phyloP scores from a whole-genome alignment of 805 yeast genomes.

The Cyberlindnera mrakii region DNA sequence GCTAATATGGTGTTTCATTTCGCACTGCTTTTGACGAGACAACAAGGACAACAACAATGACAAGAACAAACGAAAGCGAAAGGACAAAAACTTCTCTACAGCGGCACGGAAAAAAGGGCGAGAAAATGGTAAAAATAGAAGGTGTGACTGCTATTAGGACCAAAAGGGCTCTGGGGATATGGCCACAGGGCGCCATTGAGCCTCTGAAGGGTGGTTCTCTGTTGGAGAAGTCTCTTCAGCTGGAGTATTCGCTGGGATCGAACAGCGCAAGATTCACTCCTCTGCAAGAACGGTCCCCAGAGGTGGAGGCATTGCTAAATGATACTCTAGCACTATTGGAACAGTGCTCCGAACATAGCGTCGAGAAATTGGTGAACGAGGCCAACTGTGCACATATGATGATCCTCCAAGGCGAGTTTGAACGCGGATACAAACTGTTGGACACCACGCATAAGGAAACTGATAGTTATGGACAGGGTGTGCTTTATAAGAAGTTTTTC shows the following conservation, averaged over 20 bases:
- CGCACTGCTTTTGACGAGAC: too few relatives aligned
- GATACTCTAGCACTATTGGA: too few relatives aligned
- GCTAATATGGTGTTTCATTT: too few relatives aligned
- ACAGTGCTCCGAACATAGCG: too few relatives aligned
- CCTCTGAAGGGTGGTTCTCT: background rate
- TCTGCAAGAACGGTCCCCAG: too few relatives aligned
- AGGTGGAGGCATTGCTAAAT: too few relatives aligned
- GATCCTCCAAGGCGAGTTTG: background rate
- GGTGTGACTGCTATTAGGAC: background rate
- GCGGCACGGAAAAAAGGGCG: too few relatives aligned
- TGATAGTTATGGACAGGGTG: conserved; percentile 3
- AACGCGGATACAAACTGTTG: background rate
- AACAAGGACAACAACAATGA: too few relatives aligned
- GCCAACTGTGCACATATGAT: background rate
- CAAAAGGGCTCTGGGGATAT: background rate
- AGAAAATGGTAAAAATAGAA: background rate
- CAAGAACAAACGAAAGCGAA: too few relatives aligned
- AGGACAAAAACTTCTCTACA: too few relatives aligned
- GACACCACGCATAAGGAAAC: background rate
- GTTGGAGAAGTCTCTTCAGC: background rate
- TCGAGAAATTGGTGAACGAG: background rate
- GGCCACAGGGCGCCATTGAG: conserved; percentile 1
- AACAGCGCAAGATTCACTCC: too few relatives aligned
- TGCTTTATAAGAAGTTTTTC: conserved; percentile 10
- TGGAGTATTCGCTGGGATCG: too few relatives aligned